Percentiles rank a stretch among this genome's conserved stretches.
Evolutionary conservation across 306 rosid species (phyloP).

Genomic region (Quercus cerris): DNA sequence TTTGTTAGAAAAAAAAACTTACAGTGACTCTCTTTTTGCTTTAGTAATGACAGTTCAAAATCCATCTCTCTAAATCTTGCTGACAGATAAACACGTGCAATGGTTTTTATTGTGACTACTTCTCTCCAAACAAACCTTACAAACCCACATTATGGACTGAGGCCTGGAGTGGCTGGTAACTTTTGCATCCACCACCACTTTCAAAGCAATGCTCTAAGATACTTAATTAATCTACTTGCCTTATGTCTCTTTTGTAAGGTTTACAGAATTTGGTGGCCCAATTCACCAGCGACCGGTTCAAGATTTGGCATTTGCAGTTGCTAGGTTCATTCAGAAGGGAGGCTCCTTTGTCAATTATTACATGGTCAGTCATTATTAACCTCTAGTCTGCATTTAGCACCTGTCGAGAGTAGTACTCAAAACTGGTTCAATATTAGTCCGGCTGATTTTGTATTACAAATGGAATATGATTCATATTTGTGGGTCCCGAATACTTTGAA

Average conservation of each 20-base stretch:
- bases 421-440: neutral
- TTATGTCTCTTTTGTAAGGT: conserved; percentile 38
- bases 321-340: conserved; percentile 85
- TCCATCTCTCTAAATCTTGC: conserved; percentile 20
- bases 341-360: conserved; percentile 83
- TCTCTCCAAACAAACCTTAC: conserved; percentile 70
- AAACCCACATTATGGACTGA: conserved; percentile 69
- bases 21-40: neutral
- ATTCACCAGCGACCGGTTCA: conserved; percentile 72
- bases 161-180: conserved; percentile 61
- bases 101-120: conserved; percentile 83
- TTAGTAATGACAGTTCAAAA: neutral
- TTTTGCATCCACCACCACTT: conserved; percentile 1
- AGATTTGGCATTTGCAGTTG: conserved; percentile 92
- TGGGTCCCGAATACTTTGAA: neutral
- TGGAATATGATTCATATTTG: neutral
- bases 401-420: neutral
- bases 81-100: conserved; percentile 85
- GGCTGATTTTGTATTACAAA: neutral
- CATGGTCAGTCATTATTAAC: conserved; percentile 53
- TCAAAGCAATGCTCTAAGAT: neutral
- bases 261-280: conserved; percentile 85
- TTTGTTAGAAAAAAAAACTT: neutral
- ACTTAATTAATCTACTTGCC: conserved; percentile 6
- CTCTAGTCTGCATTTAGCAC: neutral